Percentiles rank a stretch among this genome's conserved stretches.
Conservation (phyloP, 2,329 filamentous ascomycete genomes). For the Scedosporium apiospermum region DNA sequence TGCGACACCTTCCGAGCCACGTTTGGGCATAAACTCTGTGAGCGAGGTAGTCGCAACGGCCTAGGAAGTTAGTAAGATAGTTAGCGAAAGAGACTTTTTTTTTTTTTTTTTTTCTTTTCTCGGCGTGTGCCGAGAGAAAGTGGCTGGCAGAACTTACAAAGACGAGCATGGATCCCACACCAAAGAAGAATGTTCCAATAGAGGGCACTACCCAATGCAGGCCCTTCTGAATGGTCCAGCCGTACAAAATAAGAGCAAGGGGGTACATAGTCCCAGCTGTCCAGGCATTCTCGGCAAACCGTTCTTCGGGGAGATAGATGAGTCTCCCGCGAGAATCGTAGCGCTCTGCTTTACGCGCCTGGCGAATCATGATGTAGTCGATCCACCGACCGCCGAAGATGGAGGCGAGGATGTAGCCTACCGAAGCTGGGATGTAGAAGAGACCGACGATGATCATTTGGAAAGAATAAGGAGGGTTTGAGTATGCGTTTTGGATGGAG, state of each 20-base stretch:
- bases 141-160: conserved; percentile 39
- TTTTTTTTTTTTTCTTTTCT: background rate
- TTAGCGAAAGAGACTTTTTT: no score
- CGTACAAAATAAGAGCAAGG: conserved; percentile 61
- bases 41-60: conserved; percentile 68
- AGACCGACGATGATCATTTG: conserved; percentile 60
- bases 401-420: conserved; percentile 63
- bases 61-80: conserved; percentile 15
- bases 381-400: conserved; percentile 68
- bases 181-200: conserved; percentile 65
- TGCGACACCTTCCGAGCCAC: conserved; percentile 63
- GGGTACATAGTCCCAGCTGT: conserved; percentile 64
- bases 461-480: conserved; percentile 57
- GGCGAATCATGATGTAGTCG: conserved; percentile 69
- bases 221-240: conserved; percentile 61
- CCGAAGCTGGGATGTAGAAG: conserved; percentile 65
- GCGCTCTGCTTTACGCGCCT: conserved; percentile 59
- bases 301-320: conserved; percentile 66
- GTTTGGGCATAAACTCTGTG: conserved; percentile 70
- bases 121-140: background rate
- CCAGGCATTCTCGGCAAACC: conserved; percentile 77
- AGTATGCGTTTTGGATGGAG: conserved; percentile 62
- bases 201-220: conserved; percentile 54
- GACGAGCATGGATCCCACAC: conserved; percentile 68
- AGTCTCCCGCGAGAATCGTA: conserved; percentile 59